These are phyloP conservation scores for Sugiyamaella neomexicana DNA, from an alignment of 1,139 yeast species.

Conservation along the genomic window DNA sequence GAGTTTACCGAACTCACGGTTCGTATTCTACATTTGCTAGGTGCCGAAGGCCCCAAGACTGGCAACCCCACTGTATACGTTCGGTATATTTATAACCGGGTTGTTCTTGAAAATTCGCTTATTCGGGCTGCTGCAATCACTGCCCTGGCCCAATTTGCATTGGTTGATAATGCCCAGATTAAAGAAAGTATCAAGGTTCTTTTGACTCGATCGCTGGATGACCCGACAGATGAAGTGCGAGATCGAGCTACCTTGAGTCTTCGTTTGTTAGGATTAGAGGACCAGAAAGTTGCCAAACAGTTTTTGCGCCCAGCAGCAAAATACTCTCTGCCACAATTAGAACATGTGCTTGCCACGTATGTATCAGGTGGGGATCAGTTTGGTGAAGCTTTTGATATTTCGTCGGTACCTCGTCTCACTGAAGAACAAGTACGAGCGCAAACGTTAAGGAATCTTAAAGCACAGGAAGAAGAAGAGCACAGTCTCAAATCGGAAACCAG, in stretches of 20 bases:
- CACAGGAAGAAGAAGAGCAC: slow-evolving; percentile 48
- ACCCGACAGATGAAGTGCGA: slow-evolving; percentile 94
- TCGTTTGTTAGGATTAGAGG: slow-evolving; percentile 55
- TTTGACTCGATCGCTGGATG: slow-evolving; percentile 80
- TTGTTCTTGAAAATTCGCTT: slow-evolving; percentile 91
- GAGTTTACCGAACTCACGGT: slow-evolving; percentile 93
- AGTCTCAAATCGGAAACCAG: slow-evolving; percentile 2
- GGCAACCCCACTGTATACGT: slow-evolving; percentile 86
- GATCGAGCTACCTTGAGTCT: slow-evolving; percentile 92
- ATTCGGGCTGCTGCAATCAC: slow-evolving; percentile 95
- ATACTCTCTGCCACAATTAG: slow-evolving; percentile 75
- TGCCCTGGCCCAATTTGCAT: slow-evolving; percentile 87
- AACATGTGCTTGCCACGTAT: slow-evolving; percentile 71
- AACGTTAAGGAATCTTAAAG: slow-evolving; percentile 50
- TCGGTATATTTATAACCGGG: slow-evolving; percentile 94
- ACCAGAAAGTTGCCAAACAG: slow-evolving; percentile 49
- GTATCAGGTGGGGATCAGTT: slow-evolving; percentile 63
- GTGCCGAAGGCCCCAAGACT: slow-evolving; percentile 91
- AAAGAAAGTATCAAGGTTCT: slow-evolving; percentile 70
- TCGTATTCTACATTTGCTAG: slow-evolving; percentile 84
- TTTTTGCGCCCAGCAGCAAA: slow-evolving; percentile 67
- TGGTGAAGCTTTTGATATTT: slow-evolving; percentile 66
- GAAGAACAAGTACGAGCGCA: slow-evolving; percentile 64
- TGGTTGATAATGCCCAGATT: slow-evolving; percentile 69
- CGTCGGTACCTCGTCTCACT: slow-evolving; percentile 60